These are phyloP conservation scores for Dothistroma pini DNA, from an alignment of 2,329 filamentous ascomycete species.

Conservation along the genomic window DNA sequence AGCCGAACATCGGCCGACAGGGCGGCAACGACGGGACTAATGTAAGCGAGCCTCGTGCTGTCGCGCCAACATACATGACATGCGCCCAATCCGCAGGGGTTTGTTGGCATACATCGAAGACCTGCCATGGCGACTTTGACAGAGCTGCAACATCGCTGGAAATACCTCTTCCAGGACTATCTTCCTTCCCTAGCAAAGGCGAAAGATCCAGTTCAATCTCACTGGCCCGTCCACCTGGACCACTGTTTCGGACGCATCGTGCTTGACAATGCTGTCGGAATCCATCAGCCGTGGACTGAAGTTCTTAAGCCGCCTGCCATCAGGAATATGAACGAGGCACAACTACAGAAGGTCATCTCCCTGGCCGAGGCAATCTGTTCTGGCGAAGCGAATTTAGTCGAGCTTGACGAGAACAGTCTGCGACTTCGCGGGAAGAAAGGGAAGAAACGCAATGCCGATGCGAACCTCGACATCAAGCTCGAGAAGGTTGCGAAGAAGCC, in stretches of 20 bases:
- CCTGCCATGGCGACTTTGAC: conserved; percentile 9
- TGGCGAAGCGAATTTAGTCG: conserved; percentile 38
- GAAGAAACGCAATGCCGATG: conserved; percentile 23
- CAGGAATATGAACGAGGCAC: conserved; percentile 41
- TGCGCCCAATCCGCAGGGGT: neutral
- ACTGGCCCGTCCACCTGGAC: conserved; percentile 44
- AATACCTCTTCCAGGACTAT: conserved; percentile 27
- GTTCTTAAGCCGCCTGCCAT: conserved; percentile 43
- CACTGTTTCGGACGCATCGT: conserved; percentile 47
- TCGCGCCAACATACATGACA: neutral
- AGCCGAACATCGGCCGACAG: too few relatives aligned
- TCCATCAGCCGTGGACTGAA: conserved; percentile 41
- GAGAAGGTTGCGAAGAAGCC: conserved; percentile 1
- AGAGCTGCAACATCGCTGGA: conserved; percentile 26
- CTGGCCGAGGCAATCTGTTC: conserved; percentile 38
- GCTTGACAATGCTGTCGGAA: conserved; percentile 41
- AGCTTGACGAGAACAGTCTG: conserved; percentile 42
- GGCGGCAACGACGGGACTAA: too few relatives aligned
- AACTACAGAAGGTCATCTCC: conserved; percentile 38
- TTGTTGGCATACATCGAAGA: neutral
- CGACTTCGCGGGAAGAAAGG: conserved; percentile 36
- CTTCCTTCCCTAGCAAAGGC: conserved; percentile 31
- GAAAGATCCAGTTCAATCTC: conserved; percentile 33
- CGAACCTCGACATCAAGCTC: neutral
- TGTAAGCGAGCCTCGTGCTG: too few relatives aligned